Base-by-base conservation (phyloP, 179 eudicot species). In the Beta corolliflora region DNA sequence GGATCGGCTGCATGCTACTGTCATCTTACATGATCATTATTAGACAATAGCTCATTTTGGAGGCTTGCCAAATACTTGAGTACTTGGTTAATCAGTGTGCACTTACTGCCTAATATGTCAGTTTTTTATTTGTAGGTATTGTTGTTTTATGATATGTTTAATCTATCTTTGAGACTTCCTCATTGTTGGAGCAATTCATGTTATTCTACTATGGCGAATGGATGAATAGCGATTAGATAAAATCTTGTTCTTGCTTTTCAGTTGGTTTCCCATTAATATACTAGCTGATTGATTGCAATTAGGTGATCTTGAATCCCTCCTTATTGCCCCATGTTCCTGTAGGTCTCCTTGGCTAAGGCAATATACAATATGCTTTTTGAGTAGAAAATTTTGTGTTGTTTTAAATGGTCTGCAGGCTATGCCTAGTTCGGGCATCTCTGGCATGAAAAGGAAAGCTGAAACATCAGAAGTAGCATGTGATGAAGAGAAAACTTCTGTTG, bases 401-500 rank as follows among this genome's bases (percentile, higher is more conserved):
- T 15, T 73, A 50, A 45, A 5, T 56, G 23, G 59, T 54, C 36
- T 74, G 82, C 80, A 85, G 87, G 80, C 70, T 25, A 55, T 41
- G 29, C 18, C 80, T 21, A 81, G 69, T 81, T 72, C 84, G 14
- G 45, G 74, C 53, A 63, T 69, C 23, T 41, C 19, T 53, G 82
- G 87, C 76, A n/a, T 53, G 82, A 85, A 85, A 79, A 85, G 87
- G 70, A 85, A 85, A 85, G 87, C 84, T 54, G 87, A 85, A 50
- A 70, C 73, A 25, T 71, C 74, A 56, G 85, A 55, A 13, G 23
- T 31, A 56, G 52, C 50, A 18, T 48, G 46, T 80, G 82, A 81
- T 13, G 59, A 60, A 29, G 87, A 85, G 53, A 74, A 67, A 13
- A 18, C 67, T 81, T 10, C 76, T 16, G 18, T 48, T 66, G 55